Evolutionary conservation across 1,284 basidiomycete genomes (phyloP).

Genomic region (Hortiboletus rubellus): DNA sequence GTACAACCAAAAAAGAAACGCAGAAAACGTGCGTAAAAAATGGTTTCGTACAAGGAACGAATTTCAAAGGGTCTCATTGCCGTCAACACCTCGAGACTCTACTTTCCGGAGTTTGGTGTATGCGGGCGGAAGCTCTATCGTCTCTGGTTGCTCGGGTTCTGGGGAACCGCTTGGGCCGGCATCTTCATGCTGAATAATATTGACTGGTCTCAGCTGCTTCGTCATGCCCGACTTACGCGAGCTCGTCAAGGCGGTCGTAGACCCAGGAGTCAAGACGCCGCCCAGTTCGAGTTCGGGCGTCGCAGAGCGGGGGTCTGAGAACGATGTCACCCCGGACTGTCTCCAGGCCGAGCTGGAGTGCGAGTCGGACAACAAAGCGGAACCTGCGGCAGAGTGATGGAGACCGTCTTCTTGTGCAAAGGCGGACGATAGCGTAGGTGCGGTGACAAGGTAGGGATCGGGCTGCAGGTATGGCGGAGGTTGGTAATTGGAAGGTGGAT

Average conservation of each 20-base stretch:
- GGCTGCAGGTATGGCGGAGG: conserved; percentile 69
- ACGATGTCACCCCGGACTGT: conserved; percentile 22
- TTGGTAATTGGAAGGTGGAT: conserved; percentile 38
- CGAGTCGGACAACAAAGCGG: conserved; percentile 23
- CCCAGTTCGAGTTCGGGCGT: conserved; percentile 30
- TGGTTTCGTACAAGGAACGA: conserved; percentile 7
- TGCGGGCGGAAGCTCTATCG: conserved; percentile 77
- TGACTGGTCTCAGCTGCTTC: conserved; percentile 61
- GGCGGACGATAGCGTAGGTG: conserved; percentile 48
- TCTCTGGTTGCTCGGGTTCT: conserved; percentile 54
- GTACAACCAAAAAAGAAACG: not conserved
- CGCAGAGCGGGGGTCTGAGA: conserved; percentile 25
- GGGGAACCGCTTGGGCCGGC: conserved; percentile 47
- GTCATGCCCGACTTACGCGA: conserved; percentile 48
- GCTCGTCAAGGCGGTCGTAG: conserved; percentile 18
- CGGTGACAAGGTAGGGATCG: conserved; percentile 69
- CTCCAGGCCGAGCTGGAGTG: conserved; percentile 16
- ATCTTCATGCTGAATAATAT: conserved; percentile 81
- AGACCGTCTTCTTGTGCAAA: conserved; percentile 25
- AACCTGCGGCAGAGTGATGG: conserved; percentile 24
- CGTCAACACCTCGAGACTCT: conserved; percentile 5
- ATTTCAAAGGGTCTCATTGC: not conserved
- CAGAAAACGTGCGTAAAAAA: not conserved
- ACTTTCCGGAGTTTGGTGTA: conserved; percentile 58
- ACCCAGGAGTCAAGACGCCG: conserved; percentile 21